Percentiles rank a stretch among this genome's conserved stretches.
Conservation (phyloP, 768 basidiomycete species). For the Trametes cinnabarina region DNA sequence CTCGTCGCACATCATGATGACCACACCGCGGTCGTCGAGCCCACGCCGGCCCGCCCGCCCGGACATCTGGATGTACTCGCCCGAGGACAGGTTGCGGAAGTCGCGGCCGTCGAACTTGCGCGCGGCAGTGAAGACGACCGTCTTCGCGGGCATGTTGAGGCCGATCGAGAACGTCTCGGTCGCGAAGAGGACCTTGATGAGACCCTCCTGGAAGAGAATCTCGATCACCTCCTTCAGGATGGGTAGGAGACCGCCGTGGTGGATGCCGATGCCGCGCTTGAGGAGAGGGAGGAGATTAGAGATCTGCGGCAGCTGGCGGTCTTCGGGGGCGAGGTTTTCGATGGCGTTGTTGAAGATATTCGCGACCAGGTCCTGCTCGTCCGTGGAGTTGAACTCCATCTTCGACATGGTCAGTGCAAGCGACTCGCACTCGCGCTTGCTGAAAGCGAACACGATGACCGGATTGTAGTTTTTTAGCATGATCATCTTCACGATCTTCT, state of each 20-base stretch:
- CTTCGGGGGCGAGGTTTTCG: constrained; percentile 80
- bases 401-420: constrained; percentile 92
- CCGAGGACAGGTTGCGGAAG: constrained; percentile 88
- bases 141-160: constrained; percentile 99
- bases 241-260: constrained; percentile 95
- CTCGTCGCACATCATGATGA: constrained; percentile 99
- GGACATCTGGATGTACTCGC: constrained; percentile 99
- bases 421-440: constrained; percentile 95
- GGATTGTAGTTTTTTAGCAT: constrained; percentile 97
- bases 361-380: constrained; percentile 84
- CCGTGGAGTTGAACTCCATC: constrained; percentile 89
- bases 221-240: constrained; percentile 99
- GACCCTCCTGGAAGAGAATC: constrained; percentile 96
- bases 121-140: constrained; percentile 94
- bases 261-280: constrained; percentile 94
- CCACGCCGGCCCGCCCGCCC: constrained; percentile 97
- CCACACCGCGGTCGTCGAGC: constrained; percentile 96
- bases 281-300: constrained; percentile 88
- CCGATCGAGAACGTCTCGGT: constrained; percentile 99
- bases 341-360: constrained; percentile 96
- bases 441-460: constrained; percentile 97
- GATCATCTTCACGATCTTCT: constrained; percentile 98
- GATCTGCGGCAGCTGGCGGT: constrained; percentile 91
- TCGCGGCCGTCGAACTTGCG: constrained; percentile 96
- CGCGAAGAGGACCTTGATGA: constrained; percentile 97